Percentiles rank a stretch among this genome's conserved stretches.
These are phyloP conservation scores for Leccinum huronense DNA, from an alignment of 1,284 basidiomycete genomes.

Conservation along the genomic window DNA sequence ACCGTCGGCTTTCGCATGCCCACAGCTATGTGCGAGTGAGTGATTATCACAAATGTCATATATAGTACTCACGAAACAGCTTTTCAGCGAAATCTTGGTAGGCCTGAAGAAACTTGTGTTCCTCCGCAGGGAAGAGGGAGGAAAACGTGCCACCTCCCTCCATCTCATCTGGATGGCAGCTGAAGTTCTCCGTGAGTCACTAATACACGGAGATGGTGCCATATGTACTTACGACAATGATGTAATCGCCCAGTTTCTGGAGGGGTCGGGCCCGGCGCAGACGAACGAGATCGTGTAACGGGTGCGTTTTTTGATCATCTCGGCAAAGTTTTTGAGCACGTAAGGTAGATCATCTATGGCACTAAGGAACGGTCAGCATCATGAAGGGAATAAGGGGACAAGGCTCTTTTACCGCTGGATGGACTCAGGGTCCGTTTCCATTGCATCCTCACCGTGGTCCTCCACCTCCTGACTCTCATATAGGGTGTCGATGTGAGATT, in stretches of 20 bases:
- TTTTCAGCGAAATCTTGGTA: not conserved
- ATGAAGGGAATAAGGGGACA: not conserved
- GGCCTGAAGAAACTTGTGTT: not conserved
- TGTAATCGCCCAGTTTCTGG: conserved; percentile 1
- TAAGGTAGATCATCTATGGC: not conserved
- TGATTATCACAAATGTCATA: not conserved
- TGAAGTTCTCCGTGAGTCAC: not conserved
- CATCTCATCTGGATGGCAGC: not conserved
- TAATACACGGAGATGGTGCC: not conserved
- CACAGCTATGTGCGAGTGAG: not conserved
- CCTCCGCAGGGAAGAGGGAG: not conserved
- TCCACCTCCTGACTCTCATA: not conserved
- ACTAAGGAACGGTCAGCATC: not conserved
- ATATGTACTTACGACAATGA: not conserved
- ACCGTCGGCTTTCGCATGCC: not conserved
- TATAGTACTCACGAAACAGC: not conserved
- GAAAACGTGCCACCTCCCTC: not conserved
- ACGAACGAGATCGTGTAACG: not conserved
- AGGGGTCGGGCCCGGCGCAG: not conserved
- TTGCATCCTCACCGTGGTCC: not conserved
- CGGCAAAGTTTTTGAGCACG: not conserved
- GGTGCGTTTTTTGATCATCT: not conserved
- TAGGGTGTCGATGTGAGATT: not conserved
- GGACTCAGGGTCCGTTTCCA: not conserved
- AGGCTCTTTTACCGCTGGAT: not conserved